Conservation (phyloP, 192 early-diverging fungal species). For the Entomortierella beljakovae region DNA sequence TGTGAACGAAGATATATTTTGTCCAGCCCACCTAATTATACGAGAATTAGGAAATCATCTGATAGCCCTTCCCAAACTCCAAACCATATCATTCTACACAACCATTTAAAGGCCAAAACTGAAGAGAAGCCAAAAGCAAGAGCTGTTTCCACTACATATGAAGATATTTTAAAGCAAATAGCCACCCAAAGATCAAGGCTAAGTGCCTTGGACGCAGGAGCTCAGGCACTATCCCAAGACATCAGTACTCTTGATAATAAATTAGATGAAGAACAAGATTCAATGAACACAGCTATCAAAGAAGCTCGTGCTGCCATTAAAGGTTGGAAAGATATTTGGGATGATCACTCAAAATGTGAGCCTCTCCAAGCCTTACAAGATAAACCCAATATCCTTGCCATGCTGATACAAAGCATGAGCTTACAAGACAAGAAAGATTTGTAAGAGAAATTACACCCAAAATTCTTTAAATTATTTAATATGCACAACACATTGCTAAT, state of each 20-base stretch:
- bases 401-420: conserved; percentile 26
- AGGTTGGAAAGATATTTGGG: conserved; percentile 31
- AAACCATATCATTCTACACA: background rate
- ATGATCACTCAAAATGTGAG: conserved; percentile 28
- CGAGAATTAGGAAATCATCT: conserved; percentile 10
- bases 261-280: conserved; percentile 23
- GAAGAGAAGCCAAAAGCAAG: background rate
- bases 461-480: background rate
- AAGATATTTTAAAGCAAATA: conserved; percentile 26
- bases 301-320: conserved; percentile 12
- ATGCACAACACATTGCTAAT: background rate
- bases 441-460: too few species aligned
- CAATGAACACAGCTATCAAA: background rate
- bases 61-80: background rate
- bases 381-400: conserved; percentile 11
- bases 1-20: conserved; percentile 2
- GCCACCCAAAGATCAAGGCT: conserved; percentile 23
- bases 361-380: conserved; percentile 21
- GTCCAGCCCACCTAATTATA: conserved; percentile 17
- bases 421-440: conserved; percentile 37
- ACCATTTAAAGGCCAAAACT: background rate
- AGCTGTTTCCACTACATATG: conserved; percentile 1
- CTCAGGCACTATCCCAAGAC: conserved; percentile 7
- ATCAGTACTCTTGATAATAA: conserved; percentile 9
- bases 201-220: conserved; percentile 4